Conservation (phyloP, 2,329 filamentous ascomycete species). For the Fusarium graminum region DNA sequence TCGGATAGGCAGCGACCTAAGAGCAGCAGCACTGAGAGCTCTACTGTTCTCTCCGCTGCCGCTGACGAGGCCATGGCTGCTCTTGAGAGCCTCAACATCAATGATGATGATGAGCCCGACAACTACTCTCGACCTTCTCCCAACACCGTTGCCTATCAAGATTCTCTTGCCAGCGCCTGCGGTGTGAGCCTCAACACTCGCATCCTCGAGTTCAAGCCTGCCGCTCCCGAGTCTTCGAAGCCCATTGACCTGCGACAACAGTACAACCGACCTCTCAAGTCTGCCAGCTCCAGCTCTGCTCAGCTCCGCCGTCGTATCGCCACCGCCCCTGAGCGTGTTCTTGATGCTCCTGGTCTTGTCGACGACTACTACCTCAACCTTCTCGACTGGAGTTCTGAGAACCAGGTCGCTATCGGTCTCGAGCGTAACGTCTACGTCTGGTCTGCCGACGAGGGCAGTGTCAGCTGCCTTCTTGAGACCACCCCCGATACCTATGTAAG, state of each 20-base stretch:
- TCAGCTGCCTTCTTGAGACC: slow-evolving; percentile 90
- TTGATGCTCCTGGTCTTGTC: slow-evolving; percentile 94
- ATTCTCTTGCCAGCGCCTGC: slow-evolving; percentile 89
- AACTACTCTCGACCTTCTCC: slow-evolving; percentile 84
- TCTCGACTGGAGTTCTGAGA: slow-evolving; percentile 96
- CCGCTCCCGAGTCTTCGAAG: slow-evolving; percentile 97
- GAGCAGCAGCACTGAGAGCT: slow-evolving; percentile 77
- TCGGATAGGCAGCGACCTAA: slow-evolving; percentile 79
- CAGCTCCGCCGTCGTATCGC: slow-evolving; percentile 93
- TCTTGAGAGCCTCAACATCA: slow-evolving; percentile 81
- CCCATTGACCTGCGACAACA: slow-evolving; percentile 97
- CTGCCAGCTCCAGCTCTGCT: slow-evolving; percentile 77
- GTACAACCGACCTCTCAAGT: slow-evolving; percentile 96
- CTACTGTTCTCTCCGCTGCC: slow-evolving; percentile 80
- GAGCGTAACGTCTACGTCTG: slow-evolving; percentile 98
- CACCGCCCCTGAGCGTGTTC: slow-evolving; percentile 93
- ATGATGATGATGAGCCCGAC: slow-evolving; percentile 76
- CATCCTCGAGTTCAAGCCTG: slow-evolving; percentile 98
- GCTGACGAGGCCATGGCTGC: slow-evolving; percentile 84
- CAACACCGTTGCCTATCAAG: slow-evolving; percentile 90
- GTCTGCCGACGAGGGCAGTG: slow-evolving; percentile 93
- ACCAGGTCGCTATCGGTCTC: slow-evolving; percentile 97
- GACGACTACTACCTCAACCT: slow-evolving; percentile 99
- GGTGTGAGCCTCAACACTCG: slow-evolving; percentile 94
- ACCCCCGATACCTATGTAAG: slow-evolving; percentile 93